These are phyloP conservation scores for Leishmania turanica DNA, from an alignment of 208 protist genomes.

Conservation along the genomic window DNA sequence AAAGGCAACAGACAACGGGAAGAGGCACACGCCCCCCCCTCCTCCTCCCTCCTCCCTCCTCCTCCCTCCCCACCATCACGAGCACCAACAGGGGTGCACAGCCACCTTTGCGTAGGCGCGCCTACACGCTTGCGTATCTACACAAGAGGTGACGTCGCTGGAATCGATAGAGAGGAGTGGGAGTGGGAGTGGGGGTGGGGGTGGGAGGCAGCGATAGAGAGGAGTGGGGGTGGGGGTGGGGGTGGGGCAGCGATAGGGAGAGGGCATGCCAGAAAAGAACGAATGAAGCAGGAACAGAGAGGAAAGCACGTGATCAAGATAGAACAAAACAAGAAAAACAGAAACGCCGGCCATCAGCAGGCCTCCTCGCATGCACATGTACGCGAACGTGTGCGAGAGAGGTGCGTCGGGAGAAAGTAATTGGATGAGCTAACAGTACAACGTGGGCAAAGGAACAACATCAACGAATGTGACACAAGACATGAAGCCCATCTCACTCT, in stretches of 20 bases:
- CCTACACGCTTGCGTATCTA: no score
- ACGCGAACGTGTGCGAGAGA: not conserved
- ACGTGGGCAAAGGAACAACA: not conserved
- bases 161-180: not conserved
- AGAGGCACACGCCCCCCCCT: not conserved
- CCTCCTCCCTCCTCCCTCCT: no score
- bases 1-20: not conserved
- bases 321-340: not conserved
- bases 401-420: no score
- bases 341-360: not conserved
- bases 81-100: not conserved
- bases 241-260: not conserved
- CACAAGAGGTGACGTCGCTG: not conserved
- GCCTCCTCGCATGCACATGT: not conserved
- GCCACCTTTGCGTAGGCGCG: not conserved
- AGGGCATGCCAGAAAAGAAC: not conserved
- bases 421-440: not conserved
- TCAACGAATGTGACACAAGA: not conserved
- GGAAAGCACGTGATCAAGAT: not conserved
- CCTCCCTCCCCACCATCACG: no score
- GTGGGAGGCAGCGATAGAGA: not conserved
- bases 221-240: no score
- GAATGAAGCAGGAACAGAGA: not conserved
- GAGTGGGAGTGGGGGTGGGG: not conserved
- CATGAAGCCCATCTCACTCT: not conserved